Evolutionary conservation across 2,329 filamentous ascomycete species (phyloP).

Genomic region (Podosphaera fusca): DNA sequence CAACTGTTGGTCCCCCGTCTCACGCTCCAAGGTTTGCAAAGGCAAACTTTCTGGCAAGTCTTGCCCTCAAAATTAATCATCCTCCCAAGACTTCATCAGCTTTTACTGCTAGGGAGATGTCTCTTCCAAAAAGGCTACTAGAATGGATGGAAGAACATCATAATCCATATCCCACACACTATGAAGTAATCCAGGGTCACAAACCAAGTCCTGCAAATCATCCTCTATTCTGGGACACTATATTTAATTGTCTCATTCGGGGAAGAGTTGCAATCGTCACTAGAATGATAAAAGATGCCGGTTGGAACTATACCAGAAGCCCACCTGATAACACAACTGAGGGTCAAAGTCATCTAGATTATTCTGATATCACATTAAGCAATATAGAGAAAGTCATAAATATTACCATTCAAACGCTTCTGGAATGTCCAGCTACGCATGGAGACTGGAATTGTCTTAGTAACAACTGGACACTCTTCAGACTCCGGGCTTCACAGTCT

Average conservation of each 20-base stretch:
- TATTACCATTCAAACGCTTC: conserved; percentile 44
- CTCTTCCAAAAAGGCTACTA: conserved; percentile 57
- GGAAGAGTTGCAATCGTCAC: conserved; percentile 47
- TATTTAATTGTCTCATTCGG: conserved; percentile 52
- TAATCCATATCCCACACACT: conserved; percentile 44
- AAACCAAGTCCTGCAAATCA: conserved; percentile 56
- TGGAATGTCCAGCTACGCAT: conserved; percentile 45
- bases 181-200: conserved; percentile 37
- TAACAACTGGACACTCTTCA: conserved; percentile 64
- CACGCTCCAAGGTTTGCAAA: conserved; percentile 43
- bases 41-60: conserved; percentile 53
- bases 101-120: conserved; percentile 16
- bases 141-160: conserved; percentile 64
- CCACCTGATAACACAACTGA: conserved; percentile 37
- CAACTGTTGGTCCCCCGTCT: conserved; percentile 41
- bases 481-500: conserved; percentile 47
- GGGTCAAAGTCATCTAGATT: conserved; percentile 29
- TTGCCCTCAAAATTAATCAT: conserved; percentile 63
- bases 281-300: conserved; percentile 47
- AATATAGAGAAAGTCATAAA: conserved; percentile 53
- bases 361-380: conserved; percentile 51
- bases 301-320: conserved; percentile 53
- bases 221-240: conserved; percentile 60
- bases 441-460: conserved; percentile 66
- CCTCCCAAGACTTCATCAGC: conserved; percentile 18